Evolutionary conservation across 208 protist species (phyloP), one percentile per base, ranked within the genome.

Genomic region (Vickermania spadyakhi): DNA sequence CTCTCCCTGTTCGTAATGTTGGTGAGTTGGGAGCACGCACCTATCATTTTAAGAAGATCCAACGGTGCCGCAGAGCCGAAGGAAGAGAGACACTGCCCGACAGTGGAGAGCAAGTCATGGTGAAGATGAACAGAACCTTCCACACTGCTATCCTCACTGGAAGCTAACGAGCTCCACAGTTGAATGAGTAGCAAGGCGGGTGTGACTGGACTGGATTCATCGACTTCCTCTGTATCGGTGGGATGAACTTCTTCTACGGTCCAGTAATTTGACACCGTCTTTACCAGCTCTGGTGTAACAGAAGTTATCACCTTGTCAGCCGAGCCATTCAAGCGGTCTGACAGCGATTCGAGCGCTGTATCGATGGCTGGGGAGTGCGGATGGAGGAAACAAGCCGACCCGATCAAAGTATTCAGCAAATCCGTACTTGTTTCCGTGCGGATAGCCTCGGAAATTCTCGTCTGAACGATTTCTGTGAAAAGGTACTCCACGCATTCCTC

Each of bases 401-500:
- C 11, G 7, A 45, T 45, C 11, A 45, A n/a, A 18, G 36, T 45
- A 45, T 7, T 45, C 7, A 45, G 36, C 36, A 45, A 18, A 45
- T 45, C 18, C 18, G 36, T 45, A 45, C 18, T 18, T 7, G 7
- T 7, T 45, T 7, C 7, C 7, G 7, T 18, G 7, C 18, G 11
- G 11, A 45, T 18, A 7, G 36, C 36, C 36, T n/a, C 36, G 11
- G 36, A 7, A n/a, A 45, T 45, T 7, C 36, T 7, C 36, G 7
- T 18, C 41, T 70, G 66, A 11, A 53, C 56, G 31, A 77, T 71
- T 52, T 76, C 75, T 23, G 73, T 70, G 25, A 81, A 77, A 13
- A 90, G 55, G 62, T 78, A 90, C 31, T 77, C 74, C 36, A 30
- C 23, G 25, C 69, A 76, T 56, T 90, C 83, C 51, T 82, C 79